Base-by-base conservation (phyloP, 1,284 basidiomycete genomes). In the Pseudozyma sp. region DNA sequence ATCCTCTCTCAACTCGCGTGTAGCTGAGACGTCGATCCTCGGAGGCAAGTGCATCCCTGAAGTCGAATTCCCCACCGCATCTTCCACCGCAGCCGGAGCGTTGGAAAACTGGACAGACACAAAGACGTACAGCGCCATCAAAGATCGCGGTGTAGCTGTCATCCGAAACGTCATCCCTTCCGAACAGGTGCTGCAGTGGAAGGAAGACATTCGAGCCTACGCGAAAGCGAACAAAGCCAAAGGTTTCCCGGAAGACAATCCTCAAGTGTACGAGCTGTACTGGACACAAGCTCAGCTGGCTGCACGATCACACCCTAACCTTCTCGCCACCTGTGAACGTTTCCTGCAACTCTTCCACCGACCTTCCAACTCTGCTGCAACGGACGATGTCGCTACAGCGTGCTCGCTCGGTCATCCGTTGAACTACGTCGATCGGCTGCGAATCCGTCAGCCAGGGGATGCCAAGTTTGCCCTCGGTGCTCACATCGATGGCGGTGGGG, bases 401-500 rank as follows among this genome's bases (percentile, higher is more conserved):
- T 85, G 90, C 43, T 88, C 87, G 57, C 87, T 92, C 30, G 78
- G 83, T 7, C 89, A 87, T 1, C 90, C 91, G 0, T 84, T 94
- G 19, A 88, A 88, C 0, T 94, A 94, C 83, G 91, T 89, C 57
- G 92, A 94, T 84, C 87, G 92, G 10, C 85, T 94, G 24, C 87
- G 92, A 1, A 91, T 94, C 46, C 87, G 92, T 6, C 87, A 87
- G 35, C 91, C 92, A 0, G 92, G 92, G 0, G 91, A 92, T 72
- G 84, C 86, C 8, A 86, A 87, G 49, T 94, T 93, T 88, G 86
- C 87, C 7, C 85, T 93, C 4, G 91, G 90, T 0, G 89, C 92
- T 5, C 92, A 94, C 77, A 87, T 92, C 49, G 92, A 94, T 78
- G 90, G 90, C 0, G 92, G 92, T 0, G 88, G 89, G 5, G 85